A percentile compares a stretch with the other conserved stretches of the same genome.
Evolutionary conservation across 176 grass and related monocot species (phyloP).

Genomic region (Elymus sibiricus): DNA sequence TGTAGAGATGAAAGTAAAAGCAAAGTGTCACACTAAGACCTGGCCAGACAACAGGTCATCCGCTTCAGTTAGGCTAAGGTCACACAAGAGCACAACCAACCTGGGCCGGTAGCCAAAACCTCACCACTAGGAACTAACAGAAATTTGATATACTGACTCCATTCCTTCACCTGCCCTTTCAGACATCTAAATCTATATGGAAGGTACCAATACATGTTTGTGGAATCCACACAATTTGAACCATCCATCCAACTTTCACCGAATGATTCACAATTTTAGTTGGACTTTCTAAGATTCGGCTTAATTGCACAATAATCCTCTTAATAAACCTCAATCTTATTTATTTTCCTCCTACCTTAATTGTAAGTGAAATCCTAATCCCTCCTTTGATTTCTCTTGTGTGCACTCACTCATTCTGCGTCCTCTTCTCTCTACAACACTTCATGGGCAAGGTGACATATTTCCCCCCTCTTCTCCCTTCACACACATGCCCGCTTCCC

Average conservation of each 20-base stretch:
- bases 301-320: neutral
- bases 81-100: neutral
- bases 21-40: neutral
- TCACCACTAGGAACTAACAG: neutral
- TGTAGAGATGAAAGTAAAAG: constrained; percentile 11
- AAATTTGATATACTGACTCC: constrained; percentile 8
- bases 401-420: neutral
- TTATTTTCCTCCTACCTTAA: neutral
- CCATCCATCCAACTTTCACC: neutral
- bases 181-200: neutral
- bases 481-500: neutral
- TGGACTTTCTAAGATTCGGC: neutral
- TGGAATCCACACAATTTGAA: neutral
- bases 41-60: neutral
- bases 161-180: neutral
- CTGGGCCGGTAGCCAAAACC: neutral
- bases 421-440: neutral
- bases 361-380: neutral
- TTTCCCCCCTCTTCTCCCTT: neutral
- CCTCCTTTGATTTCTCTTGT: neutral
- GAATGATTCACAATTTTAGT: neutral
- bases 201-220: neutral
- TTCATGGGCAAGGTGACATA: neutral
- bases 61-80: neutral
- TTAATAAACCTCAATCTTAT: neutral